Percentiles rank a stretch among this genome's conserved stretches.
Conservation (phyloP, 805 yeast genomes). For the Cyberlindnera mississippiensis region DNA sequence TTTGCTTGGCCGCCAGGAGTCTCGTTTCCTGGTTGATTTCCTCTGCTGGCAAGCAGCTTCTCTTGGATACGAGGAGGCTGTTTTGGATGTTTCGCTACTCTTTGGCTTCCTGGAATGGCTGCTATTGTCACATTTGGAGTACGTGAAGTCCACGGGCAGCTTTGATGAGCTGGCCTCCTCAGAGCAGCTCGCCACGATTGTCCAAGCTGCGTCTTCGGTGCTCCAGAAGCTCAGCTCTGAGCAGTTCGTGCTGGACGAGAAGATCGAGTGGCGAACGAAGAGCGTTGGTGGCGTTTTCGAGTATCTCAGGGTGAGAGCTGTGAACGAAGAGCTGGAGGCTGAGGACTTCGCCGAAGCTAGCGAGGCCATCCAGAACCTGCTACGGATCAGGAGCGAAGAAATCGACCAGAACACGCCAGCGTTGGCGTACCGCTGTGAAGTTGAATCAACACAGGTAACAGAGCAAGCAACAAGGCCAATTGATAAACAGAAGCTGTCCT, state of each 20-base stretch:
- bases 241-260: too few relatives aligned
- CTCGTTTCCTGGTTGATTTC: too few relatives aligned
- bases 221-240: not conserved
- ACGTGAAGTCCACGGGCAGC: not conserved
- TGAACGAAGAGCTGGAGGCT: too few relatives aligned
- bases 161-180: not conserved
- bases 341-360: too few relatives aligned
- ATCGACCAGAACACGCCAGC: not conserved
- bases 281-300: too few relatives aligned
- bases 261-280: too few relatives aligned
- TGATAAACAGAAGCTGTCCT: not conserved
- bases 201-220: not conserved
- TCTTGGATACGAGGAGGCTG: not conserved
- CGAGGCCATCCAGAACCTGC: too few relatives aligned
- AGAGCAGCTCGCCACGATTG: not conserved
- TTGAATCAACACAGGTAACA: too few relatives aligned
- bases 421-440: not conserved
- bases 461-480: too few relatives aligned
- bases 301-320: too few relatives aligned
- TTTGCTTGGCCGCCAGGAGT: too few relatives aligned
- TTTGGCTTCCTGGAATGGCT: not conserved
- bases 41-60: not conserved
- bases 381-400: not conserved
- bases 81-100: not conserved
- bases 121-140: not conserved